phyloP scores from a whole-genome alignment of 2,329 filamentous ascomycete species.

The Paraphaeosphaeria minitans region DNA sequence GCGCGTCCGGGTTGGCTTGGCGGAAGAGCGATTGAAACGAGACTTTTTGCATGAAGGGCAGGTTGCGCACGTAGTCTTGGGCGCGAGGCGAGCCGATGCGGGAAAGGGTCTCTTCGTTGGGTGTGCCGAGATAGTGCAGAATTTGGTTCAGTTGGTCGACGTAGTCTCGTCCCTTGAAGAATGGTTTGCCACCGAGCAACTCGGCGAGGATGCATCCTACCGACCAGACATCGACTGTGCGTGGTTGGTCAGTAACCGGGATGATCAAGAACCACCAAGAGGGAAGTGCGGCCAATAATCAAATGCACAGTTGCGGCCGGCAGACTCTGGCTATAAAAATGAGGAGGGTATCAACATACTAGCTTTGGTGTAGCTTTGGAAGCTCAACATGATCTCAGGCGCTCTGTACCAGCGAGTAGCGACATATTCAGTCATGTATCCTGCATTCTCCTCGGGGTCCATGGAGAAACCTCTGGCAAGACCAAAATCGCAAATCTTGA shows the following conservation, averaged over 20 bases:
- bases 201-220: slow-evolving; percentile 98
- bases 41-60: slow-evolving; percentile 93
- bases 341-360: slow-evolving; percentile 69
- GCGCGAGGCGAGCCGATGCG: slow-evolving; percentile 94
- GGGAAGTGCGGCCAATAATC: slow-evolving; percentile 8
- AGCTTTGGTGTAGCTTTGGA: slow-evolving; percentile 99
- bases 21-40: slow-evolving; percentile 88
- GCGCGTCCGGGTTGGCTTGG: slow-evolving; percentile 91
- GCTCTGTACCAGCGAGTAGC: slow-evolving; percentile 98
- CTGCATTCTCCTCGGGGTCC: slow-evolving; percentile 85
- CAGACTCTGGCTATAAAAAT: neutral
- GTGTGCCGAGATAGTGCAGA: slow-evolving; percentile 94
- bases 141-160: slow-evolving; percentile 99
- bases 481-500: slow-evolving; percentile 99
- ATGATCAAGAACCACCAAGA: slow-evolving; percentile 13
- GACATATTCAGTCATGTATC: slow-evolving; percentile 99
- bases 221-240: slow-evolving; percentile 94
- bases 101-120: slow-evolving; percentile 89
- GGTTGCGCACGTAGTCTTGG: slow-evolving; percentile 97
- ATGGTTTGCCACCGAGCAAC: slow-evolving; percentile 91
- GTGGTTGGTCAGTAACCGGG: slow-evolving; percentile 27
- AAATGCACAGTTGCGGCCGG: slow-evolving; percentile 6
- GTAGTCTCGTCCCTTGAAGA: slow-evolving; percentile 99
- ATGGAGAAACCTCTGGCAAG: slow-evolving; percentile 65
- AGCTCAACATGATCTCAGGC: slow-evolving; percentile 98